Evolutionary conservation across 345 rosid genomes (phyloP).

Genomic region (Eucalyptus curtisii): DNA sequence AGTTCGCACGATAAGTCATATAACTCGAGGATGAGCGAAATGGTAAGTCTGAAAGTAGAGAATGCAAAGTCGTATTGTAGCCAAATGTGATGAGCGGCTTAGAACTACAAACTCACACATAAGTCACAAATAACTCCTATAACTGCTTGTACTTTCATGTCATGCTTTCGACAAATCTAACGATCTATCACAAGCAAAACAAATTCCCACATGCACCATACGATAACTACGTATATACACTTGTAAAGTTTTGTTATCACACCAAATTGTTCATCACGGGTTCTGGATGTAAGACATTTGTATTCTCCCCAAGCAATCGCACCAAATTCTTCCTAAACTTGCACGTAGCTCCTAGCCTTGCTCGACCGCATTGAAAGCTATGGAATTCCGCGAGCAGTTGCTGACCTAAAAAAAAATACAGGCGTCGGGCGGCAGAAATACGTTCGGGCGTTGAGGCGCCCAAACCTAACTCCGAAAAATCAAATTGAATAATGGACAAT

Average conservation of each 20-base stretch:
- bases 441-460: background rate
- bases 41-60: background rate
- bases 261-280: background rate
- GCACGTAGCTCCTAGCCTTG: background rate
- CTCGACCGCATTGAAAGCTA: background rate
- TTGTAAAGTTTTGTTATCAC: background rate
- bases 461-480: background rate
- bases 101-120: background rate
- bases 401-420: background rate
- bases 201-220: background rate
- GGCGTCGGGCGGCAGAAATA: background rate
- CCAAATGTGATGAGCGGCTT: background rate
- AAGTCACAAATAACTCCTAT: background rate
- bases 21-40: background rate
- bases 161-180: background rate
- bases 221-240: background rate
- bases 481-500: background rate
- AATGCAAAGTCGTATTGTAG: background rate
- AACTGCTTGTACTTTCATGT: fast-evolving
- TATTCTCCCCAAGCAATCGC: background rate
- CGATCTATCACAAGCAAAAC: background rate
- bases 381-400: background rate
- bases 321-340: background rate
- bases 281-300: background rate
- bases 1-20: background rate